These are phyloP conservation scores for Nicotiana sylvestris DNA, from an alignment of 257 asterid species.

Conservation along the genomic window DNA sequence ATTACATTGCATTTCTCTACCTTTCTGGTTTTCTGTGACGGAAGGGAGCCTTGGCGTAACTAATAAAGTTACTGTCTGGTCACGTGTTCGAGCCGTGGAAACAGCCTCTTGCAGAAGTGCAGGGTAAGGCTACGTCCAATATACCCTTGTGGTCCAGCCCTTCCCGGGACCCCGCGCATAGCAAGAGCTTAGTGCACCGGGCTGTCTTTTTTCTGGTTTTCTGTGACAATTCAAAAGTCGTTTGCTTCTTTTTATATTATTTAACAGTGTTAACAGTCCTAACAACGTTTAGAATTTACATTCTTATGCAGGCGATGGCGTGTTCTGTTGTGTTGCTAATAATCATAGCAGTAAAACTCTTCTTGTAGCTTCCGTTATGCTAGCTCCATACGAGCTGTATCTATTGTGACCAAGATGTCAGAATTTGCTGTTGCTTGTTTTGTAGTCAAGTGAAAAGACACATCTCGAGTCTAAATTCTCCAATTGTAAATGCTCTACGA, in stretches of 20 bases:
- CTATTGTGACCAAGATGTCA: background rate
- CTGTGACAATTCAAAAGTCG: background rate
- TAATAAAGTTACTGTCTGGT: too few species aligned
- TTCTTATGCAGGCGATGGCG: slow-evolving; percentile 59
- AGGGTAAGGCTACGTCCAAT: too few species aligned
- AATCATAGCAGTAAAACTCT: slow-evolving; percentile 36
- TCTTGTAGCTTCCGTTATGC: slow-evolving; percentile 37
- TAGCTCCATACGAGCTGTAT: slow-evolving; percentile 7
- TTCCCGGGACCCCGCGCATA: too few species aligned
- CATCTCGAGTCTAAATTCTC: background rate
- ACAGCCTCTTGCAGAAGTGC: too few species aligned
- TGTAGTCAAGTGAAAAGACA: slow-evolving; percentile 14
- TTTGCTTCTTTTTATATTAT: background rate
- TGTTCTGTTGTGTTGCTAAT: slow-evolving; percentile 45
- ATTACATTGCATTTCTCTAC: background rate
- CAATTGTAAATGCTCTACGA: slow-evolving; percentile 10
- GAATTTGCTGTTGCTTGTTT: slow-evolving; percentile 1
- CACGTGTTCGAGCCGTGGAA: too few species aligned
- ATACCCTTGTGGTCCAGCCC: too few species aligned
- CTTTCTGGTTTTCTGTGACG: background rate
- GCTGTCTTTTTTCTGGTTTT: background rate
- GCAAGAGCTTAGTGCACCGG: too few species aligned
- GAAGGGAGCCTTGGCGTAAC: too few species aligned
- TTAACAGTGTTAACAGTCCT: background rate
- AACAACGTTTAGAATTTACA: background rate